phyloP scores from a whole-genome alignment of 2,329 filamentous ascomycete species.

The Aureobasidium sp. region DNA sequence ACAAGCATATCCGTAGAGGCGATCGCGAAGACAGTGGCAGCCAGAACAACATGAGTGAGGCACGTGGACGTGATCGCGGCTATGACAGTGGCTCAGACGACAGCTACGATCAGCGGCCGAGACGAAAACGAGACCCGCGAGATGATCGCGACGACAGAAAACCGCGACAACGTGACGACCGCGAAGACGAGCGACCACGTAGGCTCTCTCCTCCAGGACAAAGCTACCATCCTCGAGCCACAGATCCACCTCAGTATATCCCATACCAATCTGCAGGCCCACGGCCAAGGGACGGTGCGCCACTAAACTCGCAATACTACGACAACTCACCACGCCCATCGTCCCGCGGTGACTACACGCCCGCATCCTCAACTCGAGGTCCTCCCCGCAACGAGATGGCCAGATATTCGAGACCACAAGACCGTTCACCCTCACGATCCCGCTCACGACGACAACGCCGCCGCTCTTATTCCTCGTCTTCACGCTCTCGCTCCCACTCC shows the following conservation, averaged over 20 bases:
- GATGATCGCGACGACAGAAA: neutral
- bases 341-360: neutral
- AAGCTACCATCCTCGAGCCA: neutral
- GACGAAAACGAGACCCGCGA: neutral
- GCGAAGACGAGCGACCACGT: neutral
- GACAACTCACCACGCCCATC: neutral
- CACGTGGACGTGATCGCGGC: neutral
- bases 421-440: neutral
- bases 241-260: neutral
- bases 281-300: neutral
- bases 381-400: neutral
- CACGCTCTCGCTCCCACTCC: neutral
- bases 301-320: neutral
- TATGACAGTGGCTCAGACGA: slow-evolving; percentile 4
- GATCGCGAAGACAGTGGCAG: neutral
- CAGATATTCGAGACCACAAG: neutral
- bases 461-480: neutral
- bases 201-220: neutral
- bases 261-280: neutral
- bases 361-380: neutral
- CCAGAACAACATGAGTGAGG: neutral
- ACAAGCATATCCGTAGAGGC: neutral
- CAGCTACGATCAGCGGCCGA: slow-evolving; percentile 3
- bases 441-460: neutral
- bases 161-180: neutral